Conservation (phyloP, 75 land plant species). For the Cunninghamia lanceolata region DNA sequence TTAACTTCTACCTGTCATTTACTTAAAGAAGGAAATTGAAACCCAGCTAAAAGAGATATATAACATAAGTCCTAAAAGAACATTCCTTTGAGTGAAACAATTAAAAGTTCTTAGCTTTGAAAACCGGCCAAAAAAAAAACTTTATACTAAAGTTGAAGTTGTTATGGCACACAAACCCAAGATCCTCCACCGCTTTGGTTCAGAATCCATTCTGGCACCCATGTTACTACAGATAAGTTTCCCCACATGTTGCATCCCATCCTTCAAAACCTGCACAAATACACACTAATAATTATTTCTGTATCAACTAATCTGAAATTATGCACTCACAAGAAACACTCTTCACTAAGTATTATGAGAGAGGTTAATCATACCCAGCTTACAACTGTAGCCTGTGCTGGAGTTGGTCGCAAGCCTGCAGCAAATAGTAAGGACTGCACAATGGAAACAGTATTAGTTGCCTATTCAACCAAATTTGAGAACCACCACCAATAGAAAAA, state of each 20-base stretch:
- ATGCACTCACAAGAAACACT: not conserved
- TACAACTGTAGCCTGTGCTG: constrained; percentile 94
- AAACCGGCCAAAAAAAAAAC: not conserved
- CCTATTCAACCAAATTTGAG: not conserved
- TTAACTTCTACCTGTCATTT: not conserved
- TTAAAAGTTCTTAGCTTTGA: not conserved
- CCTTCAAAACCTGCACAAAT: constrained; percentile 72
- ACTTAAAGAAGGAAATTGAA: not conserved
- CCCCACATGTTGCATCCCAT: constrained; percentile 98
- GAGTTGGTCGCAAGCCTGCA: constrained; percentile 97
- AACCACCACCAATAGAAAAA: not conserved
- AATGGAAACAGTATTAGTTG: constrained; percentile 14
- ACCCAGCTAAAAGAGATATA: not conserved
- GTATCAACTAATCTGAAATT: not conserved
- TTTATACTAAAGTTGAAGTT: not conserved
- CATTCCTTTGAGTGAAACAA: constrained; percentile 2
- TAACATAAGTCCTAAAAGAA: constrained; percentile 9
- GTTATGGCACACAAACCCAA: constrained; percentile 51
- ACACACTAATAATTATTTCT: not conserved
- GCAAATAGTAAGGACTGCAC: constrained; percentile 95
- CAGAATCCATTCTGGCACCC: constrained; percentile 99
- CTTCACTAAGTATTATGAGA: not conserved
- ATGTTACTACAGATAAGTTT: constrained; percentile 91
- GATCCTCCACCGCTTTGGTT: constrained; percentile 98
- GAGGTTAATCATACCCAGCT: constrained; percentile 80